Evolutionary conservation across 2,329 filamentous ascomycete genomes (phyloP).

Genomic region (Leptographium flavum): DNA sequence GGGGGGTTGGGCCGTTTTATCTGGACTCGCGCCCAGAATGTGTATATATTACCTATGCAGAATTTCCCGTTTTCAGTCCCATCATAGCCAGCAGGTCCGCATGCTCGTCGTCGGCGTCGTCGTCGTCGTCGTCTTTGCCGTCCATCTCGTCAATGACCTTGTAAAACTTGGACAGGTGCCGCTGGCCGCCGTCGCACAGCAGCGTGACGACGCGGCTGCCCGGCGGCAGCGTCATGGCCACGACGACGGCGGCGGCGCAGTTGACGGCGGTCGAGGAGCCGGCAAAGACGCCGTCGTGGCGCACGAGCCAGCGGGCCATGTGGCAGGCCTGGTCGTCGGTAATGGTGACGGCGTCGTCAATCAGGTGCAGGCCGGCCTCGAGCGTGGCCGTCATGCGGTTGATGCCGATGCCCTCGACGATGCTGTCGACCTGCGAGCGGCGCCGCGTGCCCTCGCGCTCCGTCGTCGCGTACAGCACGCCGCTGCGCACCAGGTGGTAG

Average conservation of each 20-base stretch:
- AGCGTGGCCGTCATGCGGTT: slow-evolving; percentile 93
- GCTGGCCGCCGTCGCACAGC: slow-evolving; percentile 70
- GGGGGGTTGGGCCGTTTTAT: too few species aligned
- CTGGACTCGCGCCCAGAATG: not conserved
- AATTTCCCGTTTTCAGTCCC: slow-evolving; percentile 20
- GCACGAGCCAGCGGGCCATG: slow-evolving; percentile 95
- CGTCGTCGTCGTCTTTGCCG: slow-evolving; percentile 25
- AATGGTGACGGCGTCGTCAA: slow-evolving; percentile 83
- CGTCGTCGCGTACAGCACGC: slow-evolving; percentile 86
- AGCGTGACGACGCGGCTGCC: slow-evolving; percentile 63
- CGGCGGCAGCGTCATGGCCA: slow-evolving; percentile 47
- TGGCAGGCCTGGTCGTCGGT: slow-evolving; percentile 75
- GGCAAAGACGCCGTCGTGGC: slow-evolving; percentile 87
- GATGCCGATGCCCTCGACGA: slow-evolving; percentile 92
- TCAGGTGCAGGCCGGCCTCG: slow-evolving; percentile 67
- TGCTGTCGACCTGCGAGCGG: slow-evolving; percentile 82
- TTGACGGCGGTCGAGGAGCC: slow-evolving; percentile 97
- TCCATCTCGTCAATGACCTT: slow-evolving; percentile 53
- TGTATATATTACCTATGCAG: not conserved
- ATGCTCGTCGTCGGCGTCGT: slow-evolving; percentile 4
- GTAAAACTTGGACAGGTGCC: slow-evolving; percentile 79
- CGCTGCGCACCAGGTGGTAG: slow-evolving; percentile 82
- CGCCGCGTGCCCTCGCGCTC: slow-evolving; percentile 85
- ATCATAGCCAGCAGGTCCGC: slow-evolving; percentile 35
- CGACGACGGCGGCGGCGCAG: slow-evolving; percentile 64